Evolutionary conservation across 2,329 filamentous ascomycete species (phyloP).

Genomic region (Stagonosporopsis chrysanthemi): DNA sequence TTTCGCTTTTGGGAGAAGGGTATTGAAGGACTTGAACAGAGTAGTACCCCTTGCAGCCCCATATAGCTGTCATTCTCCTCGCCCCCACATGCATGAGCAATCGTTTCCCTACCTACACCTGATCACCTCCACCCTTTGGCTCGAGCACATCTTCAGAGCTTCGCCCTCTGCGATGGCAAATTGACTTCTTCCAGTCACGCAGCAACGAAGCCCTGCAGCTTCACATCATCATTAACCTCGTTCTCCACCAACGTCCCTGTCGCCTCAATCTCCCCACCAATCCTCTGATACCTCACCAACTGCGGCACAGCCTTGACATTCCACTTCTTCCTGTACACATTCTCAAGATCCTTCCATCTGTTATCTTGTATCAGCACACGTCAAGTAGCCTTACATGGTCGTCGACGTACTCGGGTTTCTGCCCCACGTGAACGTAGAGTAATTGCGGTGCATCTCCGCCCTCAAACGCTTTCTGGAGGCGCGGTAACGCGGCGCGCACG

Average conservation of each 20-base stretch:
- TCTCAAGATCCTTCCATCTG: constrained; percentile 14
- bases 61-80: not conserved
- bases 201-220: not conserved
- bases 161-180: not conserved
- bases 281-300: constrained; percentile 8
- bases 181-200: not conserved
- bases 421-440: constrained; percentile 18
- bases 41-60: not conserved
- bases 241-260: constrained; percentile 13
- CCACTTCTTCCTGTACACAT: constrained; percentile 16
- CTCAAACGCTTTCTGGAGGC: constrained; percentile 6
- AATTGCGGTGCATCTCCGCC: constrained; percentile 1
- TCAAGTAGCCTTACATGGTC: not conserved
- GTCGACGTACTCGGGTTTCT: constrained; percentile 19
- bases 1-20: not conserved
- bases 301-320: constrained; percentile 9
- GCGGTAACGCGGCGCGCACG: constrained; percentile 21
- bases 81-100: not conserved
- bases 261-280: constrained; percentile 3
- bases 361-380: not conserved
- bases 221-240: constrained; percentile 7
- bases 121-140: not conserved
- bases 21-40: not conserved
- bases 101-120: not conserved
- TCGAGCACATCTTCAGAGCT: not conserved